phyloP scores from a whole-genome alignment of 805 yeast species.

The Kodamaea leandrae region DNA sequence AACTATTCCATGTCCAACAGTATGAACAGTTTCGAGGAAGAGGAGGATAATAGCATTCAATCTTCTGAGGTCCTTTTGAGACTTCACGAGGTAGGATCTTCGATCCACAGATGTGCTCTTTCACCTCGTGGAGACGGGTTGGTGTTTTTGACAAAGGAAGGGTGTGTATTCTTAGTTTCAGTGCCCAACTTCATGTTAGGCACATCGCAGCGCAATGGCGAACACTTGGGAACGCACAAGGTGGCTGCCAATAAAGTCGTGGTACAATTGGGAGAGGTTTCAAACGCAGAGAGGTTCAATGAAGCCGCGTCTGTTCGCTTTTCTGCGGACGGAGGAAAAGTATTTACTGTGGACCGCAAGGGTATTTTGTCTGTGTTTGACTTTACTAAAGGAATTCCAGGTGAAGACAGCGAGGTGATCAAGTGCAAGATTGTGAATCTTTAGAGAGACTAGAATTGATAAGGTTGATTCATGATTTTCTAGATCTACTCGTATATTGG shows the following conservation, averaged over 20 bases:
- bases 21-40: constrained; percentile 18
- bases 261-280: constrained; percentile 72
- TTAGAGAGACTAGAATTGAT: background rate
- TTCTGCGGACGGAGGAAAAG: constrained; percentile 76
- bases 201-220: constrained; percentile 6
- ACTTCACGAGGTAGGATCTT: constrained; percentile 77
- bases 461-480: no score
- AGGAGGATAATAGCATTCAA: constrained; percentile 21
- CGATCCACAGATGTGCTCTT: constrained; percentile 68
- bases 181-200: constrained; percentile 46
- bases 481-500: no score
- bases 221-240: constrained; percentile 16
- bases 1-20: constrained; percentile 21
- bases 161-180: constrained; percentile 66
- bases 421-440: constrained; percentile 56
- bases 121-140: constrained; percentile 87
- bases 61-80: constrained; percentile 42
- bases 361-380: constrained; percentile 79
- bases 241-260: constrained; percentile 41
- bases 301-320: constrained; percentile 80
- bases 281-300: constrained; percentile 65
- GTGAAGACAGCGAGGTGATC: constrained; percentile 60
- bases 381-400: constrained; percentile 81
- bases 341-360: constrained; percentile 75
- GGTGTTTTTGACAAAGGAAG: constrained; percentile 77